Conservation (phyloP, 2,329 filamentous ascomycete genomes). For the Purpureocillium takamizusanense region DNA sequence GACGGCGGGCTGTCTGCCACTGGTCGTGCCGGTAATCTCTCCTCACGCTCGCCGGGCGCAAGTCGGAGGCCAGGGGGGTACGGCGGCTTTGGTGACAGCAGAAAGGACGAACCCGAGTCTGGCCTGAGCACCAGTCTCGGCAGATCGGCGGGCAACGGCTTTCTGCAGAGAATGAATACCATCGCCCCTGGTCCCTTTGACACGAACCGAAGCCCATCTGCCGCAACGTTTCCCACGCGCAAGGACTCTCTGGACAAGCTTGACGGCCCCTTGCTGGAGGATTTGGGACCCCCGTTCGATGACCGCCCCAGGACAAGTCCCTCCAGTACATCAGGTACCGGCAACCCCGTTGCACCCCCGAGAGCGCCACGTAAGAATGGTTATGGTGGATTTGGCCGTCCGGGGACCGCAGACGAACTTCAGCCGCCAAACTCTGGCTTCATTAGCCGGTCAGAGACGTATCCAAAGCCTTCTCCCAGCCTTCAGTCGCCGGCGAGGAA, state of each 20-base stretch:
- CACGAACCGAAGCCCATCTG: conserved; percentile 26
- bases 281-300: conserved; percentile 2
- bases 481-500: conserved; percentile 30
- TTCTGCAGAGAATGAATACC: conserved; percentile 55
- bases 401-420: conserved; percentile 26
- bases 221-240: conserved; percentile 20
- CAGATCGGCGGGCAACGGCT: conserved; percentile 15
- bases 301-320: conserved; percentile 8
- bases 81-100: conserved; percentile 29
- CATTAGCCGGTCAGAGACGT: conserved; percentile 42
- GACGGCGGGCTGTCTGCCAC: conserved; percentile 34
- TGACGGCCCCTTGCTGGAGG: conserved; percentile 3
- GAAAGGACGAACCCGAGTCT: conserved; percentile 2
- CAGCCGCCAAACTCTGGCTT: conserved; percentile 27
- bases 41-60: conserved; percentile 20
- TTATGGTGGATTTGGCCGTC: conserved; percentile 49
- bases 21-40: conserved; percentile 34
- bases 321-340: conserved; percentile 11
- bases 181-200: conserved; percentile 62
- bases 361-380: conserved; percentile 39
- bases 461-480: conserved; percentile 31
- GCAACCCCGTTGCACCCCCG: conserved; percentile 23
- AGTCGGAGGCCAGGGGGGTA: conserved; percentile 34
- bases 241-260: conserved; percentile 17
- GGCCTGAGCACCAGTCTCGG: neutral